phyloP scores from a whole-genome alignment of 2,329 filamentous ascomycete genomes.

The Raffaelea albimanens region DNA sequence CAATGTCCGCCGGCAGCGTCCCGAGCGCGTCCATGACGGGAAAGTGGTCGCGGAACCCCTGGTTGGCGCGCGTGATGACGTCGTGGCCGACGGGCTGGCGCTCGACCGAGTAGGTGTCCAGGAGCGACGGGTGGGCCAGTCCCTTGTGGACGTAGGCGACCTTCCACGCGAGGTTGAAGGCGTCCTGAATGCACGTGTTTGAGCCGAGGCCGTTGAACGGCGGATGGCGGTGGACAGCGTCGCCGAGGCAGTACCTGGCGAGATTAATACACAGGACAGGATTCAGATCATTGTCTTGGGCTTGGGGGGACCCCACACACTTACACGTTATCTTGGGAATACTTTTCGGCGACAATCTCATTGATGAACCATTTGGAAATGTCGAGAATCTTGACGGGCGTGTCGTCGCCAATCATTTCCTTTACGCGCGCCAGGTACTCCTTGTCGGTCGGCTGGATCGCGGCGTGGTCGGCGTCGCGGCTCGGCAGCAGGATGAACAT shows the following conservation, averaged over 20 bases:
- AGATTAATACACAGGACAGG: too few species aligned
- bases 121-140: conserved; percentile 25
- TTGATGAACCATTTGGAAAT: conserved; percentile 52
- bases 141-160: conserved; percentile 32
- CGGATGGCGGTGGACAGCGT: conserved; percentile 49
- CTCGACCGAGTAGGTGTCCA: conserved; percentile 34
- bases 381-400: conserved; percentile 40
- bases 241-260: conserved; percentile 39
- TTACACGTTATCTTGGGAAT: conserved; percentile 22
- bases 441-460: neutral
- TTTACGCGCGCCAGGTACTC: conserved; percentile 23
- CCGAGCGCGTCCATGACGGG: conserved; percentile 36
- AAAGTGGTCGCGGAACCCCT: conserved; percentile 42
- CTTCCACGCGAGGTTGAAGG: conserved; percentile 48
- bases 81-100: conserved; percentile 38
- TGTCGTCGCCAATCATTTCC: conserved; percentile 46
- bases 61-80: conserved; percentile 46
- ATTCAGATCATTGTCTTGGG: neutral
- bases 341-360: conserved; percentile 49
- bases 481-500: conserved; percentile 44
- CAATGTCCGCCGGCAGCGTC: conserved; percentile 26
- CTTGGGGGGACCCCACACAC: too few species aligned
- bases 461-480: conserved; percentile 33
- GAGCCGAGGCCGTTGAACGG: conserved; percentile 47
- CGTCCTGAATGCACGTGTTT: conserved; percentile 50